Conservation (phyloP, 176 grass and related monocot genomes). For the Lolium rigidum region DNA sequence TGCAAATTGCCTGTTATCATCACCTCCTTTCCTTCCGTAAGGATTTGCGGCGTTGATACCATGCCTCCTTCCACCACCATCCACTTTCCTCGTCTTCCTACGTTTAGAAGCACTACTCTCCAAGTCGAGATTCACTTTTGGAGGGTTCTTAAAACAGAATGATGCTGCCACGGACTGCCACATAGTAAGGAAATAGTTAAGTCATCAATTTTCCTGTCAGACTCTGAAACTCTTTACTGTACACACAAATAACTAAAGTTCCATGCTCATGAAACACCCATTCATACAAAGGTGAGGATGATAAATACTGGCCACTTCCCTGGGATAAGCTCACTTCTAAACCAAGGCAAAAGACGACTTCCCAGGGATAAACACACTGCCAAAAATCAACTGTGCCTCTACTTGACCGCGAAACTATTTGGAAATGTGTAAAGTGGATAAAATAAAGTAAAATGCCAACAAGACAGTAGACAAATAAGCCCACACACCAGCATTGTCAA, state of each 20-base stretch:
- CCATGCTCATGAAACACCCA: background rate
- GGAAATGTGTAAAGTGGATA: background rate
- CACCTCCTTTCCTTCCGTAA: slow-evolving; percentile 58
- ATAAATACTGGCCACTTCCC: slow-evolving; percentile 12
- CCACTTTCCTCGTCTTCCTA: slow-evolving; percentile 69
- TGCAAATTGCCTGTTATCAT: slow-evolving; percentile 60
- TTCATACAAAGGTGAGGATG: background rate
- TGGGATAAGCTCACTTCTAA: background rate
- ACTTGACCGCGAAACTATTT: background rate
- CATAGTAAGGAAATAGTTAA: slow-evolving; percentile 18
- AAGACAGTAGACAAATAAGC: background rate
- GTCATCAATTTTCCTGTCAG: background rate
- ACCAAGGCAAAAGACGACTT: background rate
- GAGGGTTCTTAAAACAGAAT: slow-evolving; percentile 80
- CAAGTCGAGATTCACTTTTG: slow-evolving; percentile 81
- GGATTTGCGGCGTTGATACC: slow-evolving; percentile 74
- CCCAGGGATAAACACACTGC: background rate
- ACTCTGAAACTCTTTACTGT: background rate
- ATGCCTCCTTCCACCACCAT: slow-evolving; percentile 71
- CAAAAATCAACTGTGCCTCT: background rate
- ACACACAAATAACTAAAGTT: background rate
- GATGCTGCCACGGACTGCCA: slow-evolving; percentile 81
- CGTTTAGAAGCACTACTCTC: slow-evolving; percentile 87
- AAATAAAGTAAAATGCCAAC: background rate
- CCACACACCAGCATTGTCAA: background rate